Conservation (phyloP, 2,329 filamentous ascomycete genomes). For the Fusarium bactridioides region DNA sequence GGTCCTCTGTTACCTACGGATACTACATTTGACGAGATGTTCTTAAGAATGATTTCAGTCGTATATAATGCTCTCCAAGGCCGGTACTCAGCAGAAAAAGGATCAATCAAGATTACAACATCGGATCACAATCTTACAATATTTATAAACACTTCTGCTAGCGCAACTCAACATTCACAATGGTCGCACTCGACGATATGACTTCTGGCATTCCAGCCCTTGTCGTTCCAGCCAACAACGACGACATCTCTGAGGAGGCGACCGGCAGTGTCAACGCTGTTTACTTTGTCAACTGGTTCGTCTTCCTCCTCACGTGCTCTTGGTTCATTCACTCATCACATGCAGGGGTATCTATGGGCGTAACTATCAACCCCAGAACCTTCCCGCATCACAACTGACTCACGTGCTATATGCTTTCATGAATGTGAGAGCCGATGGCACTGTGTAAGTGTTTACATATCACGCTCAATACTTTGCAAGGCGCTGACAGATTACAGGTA, state of each 20-base stretch:
- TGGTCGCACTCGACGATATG: constrained; percentile 18
- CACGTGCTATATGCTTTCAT: constrained; percentile 83
- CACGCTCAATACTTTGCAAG: not conserved
- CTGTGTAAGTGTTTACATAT: constrained; percentile 63
- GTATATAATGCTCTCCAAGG: not conserved
- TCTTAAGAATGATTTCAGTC: rapidly evolving
- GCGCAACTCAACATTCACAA: not conserved
- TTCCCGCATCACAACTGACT: constrained; percentile 73
- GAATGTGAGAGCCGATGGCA: constrained; percentile 74
- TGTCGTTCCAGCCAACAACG: not conserved
- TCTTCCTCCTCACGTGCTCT: rapidly evolving
- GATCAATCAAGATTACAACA: too few species aligned
- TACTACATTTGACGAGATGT: too few species aligned
- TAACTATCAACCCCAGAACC: constrained; percentile 73
- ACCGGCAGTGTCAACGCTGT: constrained; percentile 7
- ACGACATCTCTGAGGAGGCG: constrained; percentile 1
- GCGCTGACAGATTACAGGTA: not conserved
- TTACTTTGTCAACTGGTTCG: constrained; percentile 33
- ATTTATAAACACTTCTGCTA: not conserved
- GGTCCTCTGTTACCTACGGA: not conserved
- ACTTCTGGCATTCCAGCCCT: constrained; percentile 9
- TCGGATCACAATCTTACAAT: not conserved
- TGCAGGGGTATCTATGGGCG: constrained; percentile 75
- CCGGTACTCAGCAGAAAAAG: too few species aligned
- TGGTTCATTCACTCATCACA: not conserved